Conservation (phyloP, 257 asterid genomes). For the Nicotiana otophora region DNA sequence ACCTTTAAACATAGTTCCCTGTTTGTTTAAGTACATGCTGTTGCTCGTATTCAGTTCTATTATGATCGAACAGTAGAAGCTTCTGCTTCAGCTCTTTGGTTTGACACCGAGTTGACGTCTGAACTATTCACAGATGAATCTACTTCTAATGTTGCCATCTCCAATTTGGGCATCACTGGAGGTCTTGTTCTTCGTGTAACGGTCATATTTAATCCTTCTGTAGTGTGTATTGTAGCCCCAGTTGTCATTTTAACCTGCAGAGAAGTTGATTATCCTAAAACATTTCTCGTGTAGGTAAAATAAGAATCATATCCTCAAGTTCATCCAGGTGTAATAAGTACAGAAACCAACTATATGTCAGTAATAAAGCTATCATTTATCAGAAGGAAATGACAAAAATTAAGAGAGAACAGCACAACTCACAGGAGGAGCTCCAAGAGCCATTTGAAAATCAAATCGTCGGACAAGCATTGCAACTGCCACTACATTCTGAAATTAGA, state of each 20-base stretch:
- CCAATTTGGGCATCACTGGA: slow-evolving; percentile 56
- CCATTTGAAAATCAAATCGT: slow-evolving; percentile 78
- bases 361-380: background rate
- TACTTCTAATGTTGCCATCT: slow-evolving; percentile 32
- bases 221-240: slow-evolving; percentile 97
- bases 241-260: slow-evolving; percentile 93
- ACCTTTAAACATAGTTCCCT: background rate
- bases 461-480: slow-evolving; percentile 93
- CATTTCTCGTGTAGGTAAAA: background rate
- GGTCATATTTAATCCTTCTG: slow-evolving; percentile 83
- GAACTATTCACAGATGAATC: slow-evolving; percentile 32
- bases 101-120: slow-evolving; percentile 29
- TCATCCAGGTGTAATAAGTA: background rate
- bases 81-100: slow-evolving; percentile 39
- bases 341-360: background rate
- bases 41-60: background rate
- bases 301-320: background rate
- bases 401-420: slow-evolving; percentile 22
- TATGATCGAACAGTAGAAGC: slow-evolving; percentile 36
- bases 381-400: background rate
- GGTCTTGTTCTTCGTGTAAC: slow-evolving; percentile 64
- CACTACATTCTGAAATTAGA: slow-evolving; percentile 48
- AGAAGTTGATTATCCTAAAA: background rate
- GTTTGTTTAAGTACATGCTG: background rate
- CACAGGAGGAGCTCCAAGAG: slow-evolving; percentile 95